These are phyloP conservation scores for Plasmodium falciparum DNA, from an alignment of 169 alveolate genomes.

Conservation along the genomic window DNA sequence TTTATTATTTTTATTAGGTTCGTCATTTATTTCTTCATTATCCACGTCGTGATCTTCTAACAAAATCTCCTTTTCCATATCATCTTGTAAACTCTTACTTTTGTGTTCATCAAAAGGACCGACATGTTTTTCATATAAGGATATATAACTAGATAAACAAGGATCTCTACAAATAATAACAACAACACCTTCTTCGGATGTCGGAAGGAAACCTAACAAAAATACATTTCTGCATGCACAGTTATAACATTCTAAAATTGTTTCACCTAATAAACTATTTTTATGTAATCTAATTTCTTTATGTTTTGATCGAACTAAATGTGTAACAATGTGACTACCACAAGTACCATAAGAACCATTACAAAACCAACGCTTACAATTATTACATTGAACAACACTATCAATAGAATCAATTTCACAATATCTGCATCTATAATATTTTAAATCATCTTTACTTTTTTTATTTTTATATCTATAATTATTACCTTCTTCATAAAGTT, in stretches of 20 bases:
- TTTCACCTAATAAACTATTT: slow-evolving; percentile 88
- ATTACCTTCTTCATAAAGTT: no score
- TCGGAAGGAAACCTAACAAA: slow-evolving; percentile 86
- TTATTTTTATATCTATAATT: not conserved
- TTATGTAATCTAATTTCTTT: slow-evolving; percentile 86
- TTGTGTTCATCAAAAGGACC: not conserved
- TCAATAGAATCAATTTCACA: slow-evolving; percentile 77
- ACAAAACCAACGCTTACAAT: slow-evolving; percentile 88
- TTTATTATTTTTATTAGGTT: not conserved
- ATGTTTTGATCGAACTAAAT: slow-evolving; percentile 88
- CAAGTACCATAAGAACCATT: slow-evolving; percentile 81
- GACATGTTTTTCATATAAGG: not conserved
- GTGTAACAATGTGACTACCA: slow-evolving; percentile 88
- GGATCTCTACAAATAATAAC: slow-evolving; percentile 85
- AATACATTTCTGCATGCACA: slow-evolving; percentile 88
- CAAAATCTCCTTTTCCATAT: not conserved
- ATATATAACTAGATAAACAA: slow-evolving; percentile 31
- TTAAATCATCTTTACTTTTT: slow-evolving; percentile 18
- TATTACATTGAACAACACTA: slow-evolving; percentile 84
- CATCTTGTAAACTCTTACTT: not conserved
- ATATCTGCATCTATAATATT: slow-evolving; percentile 73
- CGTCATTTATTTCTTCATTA: not conserved
- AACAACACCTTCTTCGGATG: slow-evolving; percentile 83
- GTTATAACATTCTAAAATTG: slow-evolving; percentile 87
- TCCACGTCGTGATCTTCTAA: not conserved